These are phyloP conservation scores for Biscutella laevigata DNA, from an alignment of 441 rosid genomes.

Conservation along the genomic window DNA sequence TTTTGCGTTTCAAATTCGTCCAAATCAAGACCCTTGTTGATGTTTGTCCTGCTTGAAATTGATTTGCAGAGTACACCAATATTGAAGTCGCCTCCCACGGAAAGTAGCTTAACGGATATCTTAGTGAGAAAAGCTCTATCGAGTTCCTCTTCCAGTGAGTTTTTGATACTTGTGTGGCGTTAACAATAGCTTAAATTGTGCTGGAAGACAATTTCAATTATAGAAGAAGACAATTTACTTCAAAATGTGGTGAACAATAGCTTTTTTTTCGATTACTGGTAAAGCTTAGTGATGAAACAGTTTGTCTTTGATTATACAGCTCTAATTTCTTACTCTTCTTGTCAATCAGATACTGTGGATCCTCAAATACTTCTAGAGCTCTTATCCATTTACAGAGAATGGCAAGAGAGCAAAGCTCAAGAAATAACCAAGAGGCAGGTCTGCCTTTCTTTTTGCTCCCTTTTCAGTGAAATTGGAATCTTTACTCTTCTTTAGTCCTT, in stretches of 20 bases:
- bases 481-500: background rate
- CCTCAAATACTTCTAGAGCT: conserved; percentile 79
- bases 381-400: conserved; percentile 67
- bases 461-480: background rate
- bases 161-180: too few species aligned
- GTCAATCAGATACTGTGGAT: conserved; percentile 49
- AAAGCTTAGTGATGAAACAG: background rate
- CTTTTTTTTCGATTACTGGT: background rate
- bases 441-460: background rate
- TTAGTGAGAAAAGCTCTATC: conserved; percentile 65
- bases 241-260: too few species aligned
- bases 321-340: conserved; percentile 2
- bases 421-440: conserved; percentile 78
- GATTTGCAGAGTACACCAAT: conserved; percentile 60
- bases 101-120: conserved; percentile 90
- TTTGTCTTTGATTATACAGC: background rate
- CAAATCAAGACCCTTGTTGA: too few species aligned
- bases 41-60: background rate
- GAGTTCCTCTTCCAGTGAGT: conserved; percentile 50
- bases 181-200: too few species aligned
- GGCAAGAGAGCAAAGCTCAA: conserved; percentile 64
- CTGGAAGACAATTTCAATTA: background rate
- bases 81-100: conserved; percentile 54
- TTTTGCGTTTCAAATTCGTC: too few species aligned
- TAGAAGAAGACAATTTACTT: background rate